Conservation (phyloP, 108 stramenopile genomes). For the Epipyxis sp. region DNA sequence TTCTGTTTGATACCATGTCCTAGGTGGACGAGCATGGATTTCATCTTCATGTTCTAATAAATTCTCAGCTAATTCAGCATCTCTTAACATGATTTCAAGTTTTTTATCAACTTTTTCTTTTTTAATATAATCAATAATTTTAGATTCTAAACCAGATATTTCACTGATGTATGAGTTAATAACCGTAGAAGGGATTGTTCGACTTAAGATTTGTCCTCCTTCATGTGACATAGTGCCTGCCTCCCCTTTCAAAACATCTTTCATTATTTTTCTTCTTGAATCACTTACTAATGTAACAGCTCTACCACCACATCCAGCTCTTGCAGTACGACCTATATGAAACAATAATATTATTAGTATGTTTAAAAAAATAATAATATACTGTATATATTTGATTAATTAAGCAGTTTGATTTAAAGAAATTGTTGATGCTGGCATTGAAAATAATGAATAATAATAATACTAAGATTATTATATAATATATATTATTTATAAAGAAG, state of each 20-base stretch:
- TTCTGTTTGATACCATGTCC: conserved; percentile 54
- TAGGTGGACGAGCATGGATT: conserved; percentile 38
- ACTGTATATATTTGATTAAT: no score
- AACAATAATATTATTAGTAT: no score
- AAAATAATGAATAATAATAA: no score
- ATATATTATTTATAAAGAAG: no score
- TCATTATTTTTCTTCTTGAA: conserved; percentile 22
- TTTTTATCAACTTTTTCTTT: conserved; percentile 53
- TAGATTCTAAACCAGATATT: conserved; percentile 41
- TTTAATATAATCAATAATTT: conserved; percentile 40
- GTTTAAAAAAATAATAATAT: no score
- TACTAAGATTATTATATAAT: no score
- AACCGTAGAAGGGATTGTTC: conserved; percentile 41
- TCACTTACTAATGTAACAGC: conserved; percentile 87
- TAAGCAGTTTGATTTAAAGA: no score
- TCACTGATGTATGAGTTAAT: conserved; percentile 42
- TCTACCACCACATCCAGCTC: conserved; percentile 85
- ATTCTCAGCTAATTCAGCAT: conserved; percentile 52
- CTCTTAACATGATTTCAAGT: conserved; percentile 45
- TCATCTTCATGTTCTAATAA: conserved; percentile 53
- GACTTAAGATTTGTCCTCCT: conserved; percentile 31
- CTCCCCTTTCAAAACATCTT: conserved; percentile 41
- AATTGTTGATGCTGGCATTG: no score
- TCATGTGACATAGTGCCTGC: conserved; percentile 13
- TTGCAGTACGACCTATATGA: conserved; percentile 87